Percentiles rank a stretch among this genome's conserved stretches.
Evolutionary conservation across 2,329 filamentous ascomycete species (phyloP).

Genomic region (Tolypocladium inflatum): DNA sequence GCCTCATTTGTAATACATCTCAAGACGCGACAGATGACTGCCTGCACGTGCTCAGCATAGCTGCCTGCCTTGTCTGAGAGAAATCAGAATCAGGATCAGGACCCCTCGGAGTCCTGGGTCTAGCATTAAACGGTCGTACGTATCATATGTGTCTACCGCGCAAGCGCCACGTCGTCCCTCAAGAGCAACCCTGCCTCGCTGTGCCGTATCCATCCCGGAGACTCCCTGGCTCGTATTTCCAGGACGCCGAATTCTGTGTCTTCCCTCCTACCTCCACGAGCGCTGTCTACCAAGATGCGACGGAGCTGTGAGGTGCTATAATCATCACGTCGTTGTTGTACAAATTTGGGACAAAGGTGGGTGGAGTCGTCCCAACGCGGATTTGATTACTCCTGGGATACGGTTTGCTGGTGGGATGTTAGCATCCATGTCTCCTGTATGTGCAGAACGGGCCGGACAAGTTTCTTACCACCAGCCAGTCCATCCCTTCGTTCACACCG

Average conservation of each 20-base stretch:
- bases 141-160: slow-evolving; percentile 4
- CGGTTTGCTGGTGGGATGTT: slow-evolving; percentile 21
- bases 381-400: slow-evolving; percentile 20
- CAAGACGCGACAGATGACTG: not conserved
- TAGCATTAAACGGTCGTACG: slow-evolving; percentile 9
- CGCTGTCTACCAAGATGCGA: slow-evolving; percentile 17
- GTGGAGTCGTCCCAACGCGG: slow-evolving; percentile 6
- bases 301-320: slow-evolving; percentile 13
- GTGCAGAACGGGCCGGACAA: not conserved
- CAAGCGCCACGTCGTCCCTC: not conserved
- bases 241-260: slow-evolving; percentile 1
- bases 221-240: not conserved
- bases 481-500: slow-evolving; percentile 95
- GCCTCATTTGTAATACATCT: not conserved
- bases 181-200: not conserved
- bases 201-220: not conserved
- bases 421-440: not conserved
- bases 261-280: slow-evolving; percentile 9
- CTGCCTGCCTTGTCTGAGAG: not conserved
- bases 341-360: slow-evolving; percentile 13
- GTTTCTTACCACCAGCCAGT: slow-evolving; percentile 82
- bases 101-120: not conserved
- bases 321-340: slow-evolving; percentile 23
- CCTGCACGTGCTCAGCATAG: not conserved
- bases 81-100: not conserved